These are phyloP conservation scores for Dispira simplex DNA, from an alignment of 192 early-diverging fungal species.

Conservation along the genomic window DNA sequence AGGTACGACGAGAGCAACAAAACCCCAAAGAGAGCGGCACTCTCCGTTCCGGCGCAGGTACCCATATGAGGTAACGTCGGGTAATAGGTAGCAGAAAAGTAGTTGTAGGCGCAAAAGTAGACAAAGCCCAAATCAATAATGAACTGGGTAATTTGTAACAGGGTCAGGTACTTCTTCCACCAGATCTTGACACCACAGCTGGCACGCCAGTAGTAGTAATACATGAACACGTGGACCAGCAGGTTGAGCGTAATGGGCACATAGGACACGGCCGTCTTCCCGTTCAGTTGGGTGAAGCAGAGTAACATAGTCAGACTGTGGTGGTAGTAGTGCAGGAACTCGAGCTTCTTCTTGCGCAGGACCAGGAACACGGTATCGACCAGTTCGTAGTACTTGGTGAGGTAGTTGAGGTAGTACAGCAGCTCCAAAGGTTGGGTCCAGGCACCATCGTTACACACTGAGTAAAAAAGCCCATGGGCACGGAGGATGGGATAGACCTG, in stretches of 20 bases:
- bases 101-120: conserved; percentile 77
- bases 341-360: conserved; percentile 67
- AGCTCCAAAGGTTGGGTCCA: conserved; percentile 70
- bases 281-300: conserved; percentile 67
- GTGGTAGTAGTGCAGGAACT: conserved; percentile 89
- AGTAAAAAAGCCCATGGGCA: conserved; percentile 49
- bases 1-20: conserved; percentile 65
- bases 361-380: conserved; percentile 79
- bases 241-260: conserved; percentile 60
- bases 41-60: conserved; percentile 57
- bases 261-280: conserved; percentile 46
- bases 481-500: conserved; percentile 55
- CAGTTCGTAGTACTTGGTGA: conserved; percentile 85
- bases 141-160: conserved; percentile 82
- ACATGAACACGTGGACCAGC: conserved; percentile 83
- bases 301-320: conserved; percentile 81
- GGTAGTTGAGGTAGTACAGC: conserved; percentile 83
- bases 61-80: conserved; percentile 40
- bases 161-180: conserved; percentile 91
- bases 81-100: conserved; percentile 52
- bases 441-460: conserved; percentile 46
- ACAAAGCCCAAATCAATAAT: conserved; percentile 73
- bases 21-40: conserved; percentile 71
- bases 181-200: conserved; percentile 61
- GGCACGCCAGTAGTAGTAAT: conserved; percentile 76